These are phyloP conservation scores for Ophiostoma sp. DNA, from an alignment of 2,329 filamentous ascomycete species.

Conservation along the genomic window DNA sequence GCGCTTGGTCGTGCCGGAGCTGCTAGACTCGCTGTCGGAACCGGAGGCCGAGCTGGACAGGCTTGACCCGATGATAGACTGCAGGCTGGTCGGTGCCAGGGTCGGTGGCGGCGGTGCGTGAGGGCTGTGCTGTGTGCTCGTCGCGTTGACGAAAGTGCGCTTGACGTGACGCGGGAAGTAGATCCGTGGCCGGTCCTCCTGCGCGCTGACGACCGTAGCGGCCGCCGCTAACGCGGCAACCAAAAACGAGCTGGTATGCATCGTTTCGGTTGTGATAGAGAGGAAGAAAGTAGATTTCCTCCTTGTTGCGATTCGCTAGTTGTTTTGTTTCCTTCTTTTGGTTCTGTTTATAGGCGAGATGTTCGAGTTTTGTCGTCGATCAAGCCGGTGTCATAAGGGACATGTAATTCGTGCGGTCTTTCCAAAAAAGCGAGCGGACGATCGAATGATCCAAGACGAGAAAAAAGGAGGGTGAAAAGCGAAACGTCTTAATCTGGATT, in stretches of 20 bases:
- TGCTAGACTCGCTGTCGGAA: neutral
- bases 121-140: constrained; percentile 39
- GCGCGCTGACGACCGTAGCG: constrained; percentile 47
- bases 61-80: constrained; percentile 16
- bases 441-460: constrained; percentile 20
- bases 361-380: constrained; percentile 6
- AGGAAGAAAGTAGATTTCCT: neutral
- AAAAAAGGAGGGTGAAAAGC: constrained; percentile 17
- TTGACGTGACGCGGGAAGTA: constrained; percentile 61
- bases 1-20: constrained; percentile 30
- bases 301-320: neutral
- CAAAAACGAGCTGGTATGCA: constrained; percentile 53
- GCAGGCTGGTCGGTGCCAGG: constrained; percentile 20
- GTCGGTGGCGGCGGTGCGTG: constrained; percentile 33
- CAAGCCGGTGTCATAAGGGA: constrained; percentile 19
- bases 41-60: neutral
- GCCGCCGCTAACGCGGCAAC: constrained; percentile 52
- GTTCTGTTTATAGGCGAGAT: neutral
- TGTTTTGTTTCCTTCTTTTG: neutral
- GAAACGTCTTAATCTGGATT: constrained; percentile 15
- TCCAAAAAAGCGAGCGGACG: constrained; percentile 26
- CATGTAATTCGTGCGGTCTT: constrained; percentile 15
- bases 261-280: constrained; percentile 33
- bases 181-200: constrained; percentile 50
- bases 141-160: constrained; percentile 49